Base-by-base conservation (phyloP, 2,329 filamentous ascomycete genomes). In the Laburnicola sp. region DNA sequence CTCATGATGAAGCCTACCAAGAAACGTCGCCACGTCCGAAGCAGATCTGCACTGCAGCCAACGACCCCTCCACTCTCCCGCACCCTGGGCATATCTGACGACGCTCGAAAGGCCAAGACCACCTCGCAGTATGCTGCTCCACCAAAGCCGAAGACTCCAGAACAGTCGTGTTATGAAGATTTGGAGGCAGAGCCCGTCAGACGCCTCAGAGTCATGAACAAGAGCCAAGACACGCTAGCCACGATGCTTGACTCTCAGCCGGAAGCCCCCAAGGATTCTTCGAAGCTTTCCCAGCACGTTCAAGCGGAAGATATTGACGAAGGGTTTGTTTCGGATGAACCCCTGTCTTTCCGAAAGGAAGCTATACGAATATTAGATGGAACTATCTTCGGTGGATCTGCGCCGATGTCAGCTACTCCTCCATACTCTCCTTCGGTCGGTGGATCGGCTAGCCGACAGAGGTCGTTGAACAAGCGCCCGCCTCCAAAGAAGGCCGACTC, bases 401-500 rank as follows among this genome's bases (percentile, higher is more conserved):
- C 52, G 7, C 39, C 53, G 26, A 44, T 43, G 21, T n/a, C 31
- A n/a, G n/a, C n/a, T n/a, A n/a, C n/a, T n/a, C n/a, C n/a, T n/a
- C 7, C 16, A 6, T 21, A 26, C 9, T n/a, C 25, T 16, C 44
- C 32, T n/a, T 28, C 39, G 28, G 11, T 25, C 25, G 10, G n/a
- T 22, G 34, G 34, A 36, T 6, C 6, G 10, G 11, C n/a, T 26
- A 36, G 21, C 28, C 21, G 5, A 36, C 10, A 16, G 21, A 40
- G n/a, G 11, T 4, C 11, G 30, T 6, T 27, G 2, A 23, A 27
- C 5, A 35, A 8, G 23, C 63, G 63, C 31, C 68, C 67, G 11
- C 51, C 54, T 26, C 64, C 69, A 27, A 58, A 48, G 34, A 72
- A 72, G 35, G 57, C 65, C 1, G 73, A 75, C 47, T 75, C 72